Evolutionary conservation across 495 filamentous ascomycete genomes (phyloP), one percentile per base, ranked within the genome.

Genomic region (Aspergillus leporis): DNA sequence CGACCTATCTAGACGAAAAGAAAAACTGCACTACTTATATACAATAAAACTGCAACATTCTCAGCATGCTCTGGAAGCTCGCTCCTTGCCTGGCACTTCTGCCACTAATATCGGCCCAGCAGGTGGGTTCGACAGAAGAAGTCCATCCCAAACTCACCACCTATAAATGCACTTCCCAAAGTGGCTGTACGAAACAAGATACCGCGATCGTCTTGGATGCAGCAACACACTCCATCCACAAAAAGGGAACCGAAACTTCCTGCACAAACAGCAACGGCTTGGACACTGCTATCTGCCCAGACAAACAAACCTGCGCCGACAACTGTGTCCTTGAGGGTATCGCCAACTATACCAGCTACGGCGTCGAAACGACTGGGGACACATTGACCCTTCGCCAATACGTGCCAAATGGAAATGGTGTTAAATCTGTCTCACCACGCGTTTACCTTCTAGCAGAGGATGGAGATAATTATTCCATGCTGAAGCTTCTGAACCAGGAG

Each of bases 371-470:
- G 23, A 62, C 62, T 9, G 82, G 74, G n/a, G 59, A 60, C 38
- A 57, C 67, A 9, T 56, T 84, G 22, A 74, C 70, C 31, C 64
- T 84, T 51, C 71, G 74, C 36, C 76, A 81, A 57, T 81, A 77
- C 61, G 62, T 73, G 21, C 66, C 64, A 5, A 43, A 38, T n/a
- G 57, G 54, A 19, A 62, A 62, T 4, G 66, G 58, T 19, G 68
- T 77, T 21, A 74, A 69, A 30, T 53, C 69, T 22, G 73, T 70
- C 8, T 83, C 78, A 9, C 83, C 85, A 5, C 80, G 87, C 19
- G 71, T 85, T 16, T 89, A 89, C 67, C 74, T 89, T 28, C 77
- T 90, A 7, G 82, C 78, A 31, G 67, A 75, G 19, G 69, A 74
- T 53, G 75, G 77, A 47, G 64, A 74, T 51, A 82, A 85, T 57